Percentiles rank a stretch among this genome's conserved stretches.
Evolutionary conservation across 257 asterid species (phyloP).

Genomic region (Linaria vulgaris): DNA sequence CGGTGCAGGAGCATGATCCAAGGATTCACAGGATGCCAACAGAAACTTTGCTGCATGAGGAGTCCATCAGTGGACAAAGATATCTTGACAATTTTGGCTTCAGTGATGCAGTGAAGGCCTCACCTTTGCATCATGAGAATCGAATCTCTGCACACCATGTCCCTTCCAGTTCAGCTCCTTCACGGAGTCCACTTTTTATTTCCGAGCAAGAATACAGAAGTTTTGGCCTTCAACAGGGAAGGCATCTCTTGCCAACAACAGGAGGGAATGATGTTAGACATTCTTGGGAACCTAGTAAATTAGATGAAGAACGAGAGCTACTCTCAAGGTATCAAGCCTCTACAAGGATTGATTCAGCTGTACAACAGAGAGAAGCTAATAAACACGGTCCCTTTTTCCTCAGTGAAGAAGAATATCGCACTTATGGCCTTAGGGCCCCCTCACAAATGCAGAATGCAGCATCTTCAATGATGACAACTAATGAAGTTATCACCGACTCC

Average conservation of each 20-base stretch:
- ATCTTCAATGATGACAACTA: conserved; percentile 25
- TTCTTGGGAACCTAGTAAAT: conserved; percentile 29
- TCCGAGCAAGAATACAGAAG: conserved; percentile 76
- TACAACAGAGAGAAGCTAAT: conserved; percentile 38
- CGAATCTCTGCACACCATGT: conserved; percentile 32
- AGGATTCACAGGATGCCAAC: conserved; percentile 18
- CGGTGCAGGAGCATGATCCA: conserved; percentile 31
- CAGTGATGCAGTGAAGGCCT: conserved; percentile 27
- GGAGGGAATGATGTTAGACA: conserved; percentile 25
- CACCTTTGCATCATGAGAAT: conserved; percentile 29
- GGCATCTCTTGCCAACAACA: conserved; percentile 36
- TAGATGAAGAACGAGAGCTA: conserved; percentile 42
- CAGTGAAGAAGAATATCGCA: conserved; percentile 55
- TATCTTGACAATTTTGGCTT: conserved; percentile 24
- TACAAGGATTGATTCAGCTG: conserved; percentile 23
- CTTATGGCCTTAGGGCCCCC: conserved; percentile 54
- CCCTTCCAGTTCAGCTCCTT: conserved; percentile 26
- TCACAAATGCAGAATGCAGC: conserved; percentile 28
- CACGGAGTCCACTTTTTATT: conserved; percentile 44
- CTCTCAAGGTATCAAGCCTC: conserved; percentile 35
- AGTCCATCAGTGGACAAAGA: conserved; percentile 27
- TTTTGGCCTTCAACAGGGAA: conserved; percentile 60
- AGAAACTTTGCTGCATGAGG: conserved; percentile 29
- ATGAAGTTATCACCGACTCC: conserved; percentile 23
- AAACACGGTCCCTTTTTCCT: conserved; percentile 36